A percentile compares a stretch with the other conserved stretches of the same genome.
These are phyloP conservation scores for Adansonia madagascariensis DNA, from an alignment of 441 rosid genomes.

Conservation along the genomic window DNA sequence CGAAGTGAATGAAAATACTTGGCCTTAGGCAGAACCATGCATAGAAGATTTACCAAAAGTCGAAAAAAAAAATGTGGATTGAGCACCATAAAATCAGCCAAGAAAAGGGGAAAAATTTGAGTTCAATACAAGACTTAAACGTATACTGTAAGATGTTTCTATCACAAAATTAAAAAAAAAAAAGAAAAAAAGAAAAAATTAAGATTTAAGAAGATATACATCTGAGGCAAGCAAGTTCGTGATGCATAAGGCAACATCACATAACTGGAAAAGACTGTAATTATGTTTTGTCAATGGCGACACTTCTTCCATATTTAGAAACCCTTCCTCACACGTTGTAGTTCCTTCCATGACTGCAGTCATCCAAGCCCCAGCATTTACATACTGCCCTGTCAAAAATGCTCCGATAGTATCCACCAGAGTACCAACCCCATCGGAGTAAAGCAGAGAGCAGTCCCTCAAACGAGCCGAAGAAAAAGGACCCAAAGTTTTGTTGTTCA, in stretches of 20 bases:
- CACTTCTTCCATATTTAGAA: constrained; percentile 39
- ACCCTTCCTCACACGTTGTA: constrained; percentile 59
- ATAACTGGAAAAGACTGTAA: constrained; percentile 48
- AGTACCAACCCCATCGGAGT: constrained; percentile 41
- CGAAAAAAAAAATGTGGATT: no score
- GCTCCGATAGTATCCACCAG: constrained; percentile 49
- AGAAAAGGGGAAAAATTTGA: neutral
- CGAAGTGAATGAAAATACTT: neutral
- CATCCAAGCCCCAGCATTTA: constrained; percentile 40
- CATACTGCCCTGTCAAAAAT: constrained; percentile 42
- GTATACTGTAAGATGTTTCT: neutral
- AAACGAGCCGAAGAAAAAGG: constrained; percentile 41
- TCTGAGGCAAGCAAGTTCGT: constrained; percentile 34
- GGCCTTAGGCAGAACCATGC: neutral
- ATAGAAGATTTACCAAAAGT: no score
- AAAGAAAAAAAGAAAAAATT: neutral
- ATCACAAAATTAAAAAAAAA: neutral
- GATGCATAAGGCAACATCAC: constrained; percentile 55
- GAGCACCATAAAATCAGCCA: no score
- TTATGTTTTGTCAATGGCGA: constrained; percentile 52
- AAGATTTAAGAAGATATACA: constrained; percentile 16
- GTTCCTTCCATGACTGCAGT: constrained; percentile 56
- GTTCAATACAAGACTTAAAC: neutral
- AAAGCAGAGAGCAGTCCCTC: constrained; percentile 52
- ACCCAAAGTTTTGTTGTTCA: constrained; percentile 32